Conservation (phyloP, 768 basidiomycete genomes). For the Pisolithus marmoratus region DNA sequence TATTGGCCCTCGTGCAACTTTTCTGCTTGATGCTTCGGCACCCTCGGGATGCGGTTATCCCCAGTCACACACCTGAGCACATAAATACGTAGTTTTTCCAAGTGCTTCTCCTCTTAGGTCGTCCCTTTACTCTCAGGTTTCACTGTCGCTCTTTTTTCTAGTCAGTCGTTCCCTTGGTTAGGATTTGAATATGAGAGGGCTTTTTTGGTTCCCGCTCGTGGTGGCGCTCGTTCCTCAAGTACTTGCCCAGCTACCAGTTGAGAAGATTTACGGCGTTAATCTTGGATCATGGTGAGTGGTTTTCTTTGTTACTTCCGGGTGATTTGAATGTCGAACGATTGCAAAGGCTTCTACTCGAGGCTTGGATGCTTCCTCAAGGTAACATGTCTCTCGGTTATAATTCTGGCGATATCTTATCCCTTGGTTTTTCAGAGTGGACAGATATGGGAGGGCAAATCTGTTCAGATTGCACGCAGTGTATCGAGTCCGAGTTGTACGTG, state of each 20-base stretch:
- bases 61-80: too few species aligned
- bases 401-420: background rate
- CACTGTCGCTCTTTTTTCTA: background rate
- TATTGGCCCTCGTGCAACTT: too few species aligned
- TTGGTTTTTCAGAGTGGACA: conserved; percentile 48
- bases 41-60: too few species aligned
- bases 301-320: background rate
- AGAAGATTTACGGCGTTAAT: conserved; percentile 68
- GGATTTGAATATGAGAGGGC: conserved; percentile 12
- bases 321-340: background rate
- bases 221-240: conserved; percentile 12
- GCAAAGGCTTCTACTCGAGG: conserved; percentile 63
- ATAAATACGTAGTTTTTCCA: too few species aligned
- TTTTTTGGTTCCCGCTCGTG: conserved; percentile 9
- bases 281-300: conserved; percentile 55
- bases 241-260: conserved; percentile 15
- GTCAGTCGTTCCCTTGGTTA: background rate
- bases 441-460: conserved; percentile 69
- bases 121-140: too few species aligned
- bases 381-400: background rate
- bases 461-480: conserved; percentile 54
- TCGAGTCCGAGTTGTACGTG: conserved; percentile 58
- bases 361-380: conserved; percentile 83
- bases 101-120: too few species aligned
- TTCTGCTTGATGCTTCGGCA: too few species aligned